Conservation (phyloP, 2,329 filamentous ascomycete species). For the Microdochium trichocladiopsis region DNA sequence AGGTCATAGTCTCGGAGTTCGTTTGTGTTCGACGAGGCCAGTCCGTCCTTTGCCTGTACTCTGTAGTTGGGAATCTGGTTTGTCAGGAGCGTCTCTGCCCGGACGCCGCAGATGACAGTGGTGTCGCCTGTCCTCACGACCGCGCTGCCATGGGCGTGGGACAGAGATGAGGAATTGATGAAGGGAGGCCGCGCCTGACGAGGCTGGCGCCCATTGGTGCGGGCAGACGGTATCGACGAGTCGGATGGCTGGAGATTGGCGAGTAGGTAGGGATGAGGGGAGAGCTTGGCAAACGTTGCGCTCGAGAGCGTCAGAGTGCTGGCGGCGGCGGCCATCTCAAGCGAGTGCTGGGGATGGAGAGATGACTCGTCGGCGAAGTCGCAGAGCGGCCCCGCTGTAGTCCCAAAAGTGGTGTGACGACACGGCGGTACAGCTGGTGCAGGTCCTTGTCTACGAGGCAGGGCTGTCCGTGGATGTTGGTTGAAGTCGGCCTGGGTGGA, state of each 20-base stretch:
- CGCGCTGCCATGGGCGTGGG: slow-evolving; percentile 84
- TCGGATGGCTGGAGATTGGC: slow-evolving; percentile 67
- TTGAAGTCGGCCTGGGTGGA: background rate
- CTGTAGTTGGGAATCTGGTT: slow-evolving; percentile 66
- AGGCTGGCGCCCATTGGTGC: slow-evolving; percentile 75
- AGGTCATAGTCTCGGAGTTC: slow-evolving; percentile 61
- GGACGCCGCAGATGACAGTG: slow-evolving; percentile 87
- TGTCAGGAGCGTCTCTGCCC: slow-evolving; percentile 75
- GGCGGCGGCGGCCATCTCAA: slow-evolving; percentile 24
- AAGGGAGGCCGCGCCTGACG: slow-evolving; percentile 64
- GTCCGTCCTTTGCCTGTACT: slow-evolving; percentile 23
- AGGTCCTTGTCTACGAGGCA: no score
- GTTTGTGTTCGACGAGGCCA: slow-evolving; percentile 24
- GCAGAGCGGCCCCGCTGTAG: no score
- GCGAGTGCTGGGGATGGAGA: background rate
- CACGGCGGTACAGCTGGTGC: no score
- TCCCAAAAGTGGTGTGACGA: no score
- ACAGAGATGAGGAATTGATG: slow-evolving; percentile 76
- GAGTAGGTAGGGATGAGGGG: slow-evolving; percentile 82
- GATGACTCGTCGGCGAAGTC: no score
- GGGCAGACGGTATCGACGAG: slow-evolving; percentile 46
- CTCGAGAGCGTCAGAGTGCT: slow-evolving; percentile 43
- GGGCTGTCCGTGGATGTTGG: no score
- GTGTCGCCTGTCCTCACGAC: slow-evolving; percentile 86
- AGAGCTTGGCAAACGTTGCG: slow-evolving; percentile 80